phyloP scores from a whole-genome alignment of 192 early-diverging fungal species.

The Ambispora gerdemannii region DNA sequence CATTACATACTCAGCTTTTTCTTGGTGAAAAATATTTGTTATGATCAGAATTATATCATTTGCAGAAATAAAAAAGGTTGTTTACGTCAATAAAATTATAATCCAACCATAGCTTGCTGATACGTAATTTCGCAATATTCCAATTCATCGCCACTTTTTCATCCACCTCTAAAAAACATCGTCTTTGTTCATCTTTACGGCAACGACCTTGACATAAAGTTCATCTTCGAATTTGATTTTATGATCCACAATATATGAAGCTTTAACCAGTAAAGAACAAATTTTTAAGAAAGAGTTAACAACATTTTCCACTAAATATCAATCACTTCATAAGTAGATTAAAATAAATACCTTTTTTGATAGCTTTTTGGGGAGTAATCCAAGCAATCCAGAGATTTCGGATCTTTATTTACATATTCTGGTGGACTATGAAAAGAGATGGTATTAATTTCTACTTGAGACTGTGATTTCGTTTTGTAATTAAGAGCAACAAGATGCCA shows the following conservation, averaged over 20 bases:
- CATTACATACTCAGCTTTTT: too few relatives aligned
- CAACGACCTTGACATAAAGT: background rate
- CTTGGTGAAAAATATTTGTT: too few relatives aligned
- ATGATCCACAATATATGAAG: background rate
- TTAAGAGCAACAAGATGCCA: constrained; percentile 12
- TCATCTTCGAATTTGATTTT: background rate
- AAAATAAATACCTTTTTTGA: background rate
- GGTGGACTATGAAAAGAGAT: background rate
- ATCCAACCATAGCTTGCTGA: constrained; percentile 11
- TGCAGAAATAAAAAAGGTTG: too few relatives aligned
- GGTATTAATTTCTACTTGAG: background rate
- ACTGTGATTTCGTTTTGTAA: constrained; percentile 7
- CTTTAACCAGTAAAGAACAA: constrained; percentile 10
- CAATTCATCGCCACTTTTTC: constrained; percentile 16
- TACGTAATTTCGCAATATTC: constrained; percentile 18
- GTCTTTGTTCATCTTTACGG: background rate
- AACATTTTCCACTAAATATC: too few relatives aligned
- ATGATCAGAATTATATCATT: too few relatives aligned
- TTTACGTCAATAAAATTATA: constrained; percentile 7
- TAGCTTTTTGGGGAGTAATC: constrained; percentile 5
- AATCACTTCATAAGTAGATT: constrained; percentile 8
- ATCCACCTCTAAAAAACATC: constrained; percentile 11
- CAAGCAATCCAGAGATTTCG: background rate
- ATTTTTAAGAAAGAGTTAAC: background rate
- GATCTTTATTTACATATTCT: constrained; percentile 16